Conservation (phyloP, 139 green algal genomes). For the Prasinococcaceae sp. region DNA sequence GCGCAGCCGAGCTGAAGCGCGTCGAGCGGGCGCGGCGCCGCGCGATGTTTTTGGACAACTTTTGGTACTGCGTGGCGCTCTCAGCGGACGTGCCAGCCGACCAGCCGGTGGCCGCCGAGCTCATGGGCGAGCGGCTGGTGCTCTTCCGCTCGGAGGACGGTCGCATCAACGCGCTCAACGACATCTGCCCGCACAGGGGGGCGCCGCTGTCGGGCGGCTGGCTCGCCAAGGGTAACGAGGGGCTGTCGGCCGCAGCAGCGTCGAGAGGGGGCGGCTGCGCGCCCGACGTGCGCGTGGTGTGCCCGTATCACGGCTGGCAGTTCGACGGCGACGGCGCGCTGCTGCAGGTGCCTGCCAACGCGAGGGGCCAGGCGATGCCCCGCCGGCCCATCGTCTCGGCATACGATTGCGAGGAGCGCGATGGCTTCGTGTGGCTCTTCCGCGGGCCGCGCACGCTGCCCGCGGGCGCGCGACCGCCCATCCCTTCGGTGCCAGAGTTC, state of each 20-base stretch:
- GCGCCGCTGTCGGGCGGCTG: constrained; percentile 29
- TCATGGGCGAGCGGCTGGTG: constrained; percentile 50
- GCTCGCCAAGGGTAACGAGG: constrained; percentile 2
- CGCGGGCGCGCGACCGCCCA: constrained; percentile 52
- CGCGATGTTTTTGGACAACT: no score
- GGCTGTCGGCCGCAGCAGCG: constrained; percentile 26
- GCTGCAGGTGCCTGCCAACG: constrained; percentile 29
- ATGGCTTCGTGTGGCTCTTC: constrained; percentile 73
- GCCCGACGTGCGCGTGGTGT: constrained; percentile 41
- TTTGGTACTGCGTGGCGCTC: not conserved
- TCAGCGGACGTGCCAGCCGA: not conserved
- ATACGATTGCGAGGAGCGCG: constrained; percentile 47
- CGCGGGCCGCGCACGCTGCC: constrained; percentile 41
- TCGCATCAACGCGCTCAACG: constrained; percentile 42
- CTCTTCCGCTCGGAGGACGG: constrained; percentile 44
- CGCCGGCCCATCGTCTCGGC: constrained; percentile 35
- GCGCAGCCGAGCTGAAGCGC: no score
- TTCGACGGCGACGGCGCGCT: constrained; percentile 43
- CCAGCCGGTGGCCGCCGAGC: constrained; percentile 49
- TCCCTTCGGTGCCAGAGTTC: constrained; percentile 55
- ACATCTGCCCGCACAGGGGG: constrained; percentile 62
- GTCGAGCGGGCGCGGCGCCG: no score
- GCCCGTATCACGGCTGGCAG: constrained; percentile 52
- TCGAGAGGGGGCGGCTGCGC: constrained; percentile 15
- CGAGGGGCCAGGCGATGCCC: constrained; percentile 29